Conservation (phyloP, 2,329 filamentous ascomycete species). For the Xylaria sp. region DNA sequence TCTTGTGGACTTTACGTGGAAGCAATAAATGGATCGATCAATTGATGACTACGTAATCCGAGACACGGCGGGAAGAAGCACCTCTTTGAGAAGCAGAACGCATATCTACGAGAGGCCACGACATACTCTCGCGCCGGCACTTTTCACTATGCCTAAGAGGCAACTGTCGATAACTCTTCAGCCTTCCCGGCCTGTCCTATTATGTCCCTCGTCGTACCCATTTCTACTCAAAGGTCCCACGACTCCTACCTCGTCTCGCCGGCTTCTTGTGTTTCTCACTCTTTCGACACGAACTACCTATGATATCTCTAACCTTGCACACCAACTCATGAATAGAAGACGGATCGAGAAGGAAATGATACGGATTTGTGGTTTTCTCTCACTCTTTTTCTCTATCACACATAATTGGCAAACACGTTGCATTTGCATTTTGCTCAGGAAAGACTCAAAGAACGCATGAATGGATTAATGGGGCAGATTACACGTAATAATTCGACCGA, state of each 20-base stretch:
- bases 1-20: constrained; percentile 18
- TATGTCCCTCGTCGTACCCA: not conserved
- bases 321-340: constrained; percentile 17
- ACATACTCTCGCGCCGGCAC: constrained; percentile 7
- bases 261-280: constrained; percentile 6
- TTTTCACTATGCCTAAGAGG: not conserved
- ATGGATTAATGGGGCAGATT: constrained; percentile 8
- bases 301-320: not conserved
- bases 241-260: not conserved
- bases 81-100: not conserved
- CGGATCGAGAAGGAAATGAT: constrained; percentile 22
- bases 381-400: not conserved
- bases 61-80: not conserved
- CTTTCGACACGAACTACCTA: not conserved
- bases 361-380: constrained; percentile 11
- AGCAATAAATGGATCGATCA: not conserved
- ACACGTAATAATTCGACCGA: constrained; percentile 18
- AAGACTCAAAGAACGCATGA: constrained; percentile 12
- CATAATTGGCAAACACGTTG: constrained; percentile 8
- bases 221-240: constrained; percentile 2
- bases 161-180: not conserved
- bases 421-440: constrained; percentile 25
- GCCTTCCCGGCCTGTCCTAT: not conserved
- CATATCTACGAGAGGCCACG: not conserved
- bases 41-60: constrained; percentile 4